A percentile compares a stretch with the other conserved stretches of the same genome.
Conservation (phyloP, 768 basidiomycete species). For the Phlegmacium glaucopus region DNA sequence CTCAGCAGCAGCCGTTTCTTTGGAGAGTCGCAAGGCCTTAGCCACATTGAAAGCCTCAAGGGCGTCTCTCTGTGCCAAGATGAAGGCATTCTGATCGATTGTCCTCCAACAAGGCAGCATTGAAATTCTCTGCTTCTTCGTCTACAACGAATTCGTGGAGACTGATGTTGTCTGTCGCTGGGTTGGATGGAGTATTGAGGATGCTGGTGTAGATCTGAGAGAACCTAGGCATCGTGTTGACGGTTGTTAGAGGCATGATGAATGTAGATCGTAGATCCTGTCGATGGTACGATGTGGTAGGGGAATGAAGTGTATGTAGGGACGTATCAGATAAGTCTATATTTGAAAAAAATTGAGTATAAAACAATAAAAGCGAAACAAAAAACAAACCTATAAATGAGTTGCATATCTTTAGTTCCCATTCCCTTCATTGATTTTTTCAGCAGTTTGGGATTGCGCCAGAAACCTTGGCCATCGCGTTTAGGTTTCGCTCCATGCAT, state of each 20-base stretch:
- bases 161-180: background rate
- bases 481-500: slow-evolving; percentile 42
- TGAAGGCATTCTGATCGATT: slow-evolving; percentile 24
- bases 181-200: background rate
- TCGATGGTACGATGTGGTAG: background rate
- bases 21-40: slow-evolving; percentile 23
- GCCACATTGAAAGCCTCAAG: slow-evolving; percentile 27
- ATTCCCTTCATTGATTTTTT: slow-evolving; percentile 49
- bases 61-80: slow-evolving; percentile 27
- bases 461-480: slow-evolving; percentile 41
- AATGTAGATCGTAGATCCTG: background rate
- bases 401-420: slow-evolving; percentile 48
- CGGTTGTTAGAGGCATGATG: slow-evolving; percentile 8
- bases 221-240: slow-evolving; percentile 9
- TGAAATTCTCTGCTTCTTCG: slow-evolving; percentile 15
- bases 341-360: no score
- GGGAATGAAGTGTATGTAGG: no score
- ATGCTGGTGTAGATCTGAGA: slow-evolving; percentile 2
- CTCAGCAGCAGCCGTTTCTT: slow-evolving; percentile 23
- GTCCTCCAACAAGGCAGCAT: slow-evolving; percentile 11
- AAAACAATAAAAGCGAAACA: no score
- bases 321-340: no score
- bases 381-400: slow-evolving; percentile 28
- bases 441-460: slow-evolving; percentile 50
- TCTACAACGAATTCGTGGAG: slow-evolving; percentile 21